Evolutionary conservation across 805 yeast genomes (phyloP), one percentile per base, ranked within the genome.

Genomic region (Priceomyces medius): DNA sequence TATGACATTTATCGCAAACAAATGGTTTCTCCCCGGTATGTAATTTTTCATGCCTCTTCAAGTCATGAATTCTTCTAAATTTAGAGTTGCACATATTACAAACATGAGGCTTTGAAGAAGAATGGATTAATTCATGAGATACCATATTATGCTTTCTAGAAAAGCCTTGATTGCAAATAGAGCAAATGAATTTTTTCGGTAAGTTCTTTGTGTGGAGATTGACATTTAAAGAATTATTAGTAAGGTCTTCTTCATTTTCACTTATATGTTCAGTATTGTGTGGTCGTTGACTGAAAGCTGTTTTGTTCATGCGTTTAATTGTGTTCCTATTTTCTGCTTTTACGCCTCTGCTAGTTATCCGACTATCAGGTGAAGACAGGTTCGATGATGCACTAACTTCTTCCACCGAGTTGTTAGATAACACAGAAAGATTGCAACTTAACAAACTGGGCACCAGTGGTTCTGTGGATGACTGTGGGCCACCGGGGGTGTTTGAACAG

Each of bases 11-110:
- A 14, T 63, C 63, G 57, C 95, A 86, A 31, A 56, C 61, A 55
- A 65, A 81, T 1, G 91, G 90, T 56, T 77, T 81, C 48, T 80
- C 88, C 17, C 91, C 91, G 0, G 88, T 77, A 55, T 86, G 95
- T 26, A 83, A 68, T 59, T 83, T 83, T 43, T 76, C 77, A 54
- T 86, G 95, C 40, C 95, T 72, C 53, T 80, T 84, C 53, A 87
- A 68, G 58, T 87, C 95, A 58, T 85, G 90, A 21, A 79, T 73
- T 35, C 95, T 70, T 45, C 93, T 73, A 59, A 87, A 86, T 48
- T 71, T 75, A 35, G 77, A 66, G 39, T 72, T 64, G 54, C 95
- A 86, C 20, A 74, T 71, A 9, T 73, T 47, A 59, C 95, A 86
- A 18, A 65, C 59, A 59, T 74, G 85, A 2, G 89, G 88, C 55